Percentiles rank a stretch among this genome's conserved stretches.
These are phyloP conservation scores for Aspergillus novofumigatus DNA, from an alignment of 2,329 filamentous ascomycete genomes.

Conservation along the genomic window DNA sequence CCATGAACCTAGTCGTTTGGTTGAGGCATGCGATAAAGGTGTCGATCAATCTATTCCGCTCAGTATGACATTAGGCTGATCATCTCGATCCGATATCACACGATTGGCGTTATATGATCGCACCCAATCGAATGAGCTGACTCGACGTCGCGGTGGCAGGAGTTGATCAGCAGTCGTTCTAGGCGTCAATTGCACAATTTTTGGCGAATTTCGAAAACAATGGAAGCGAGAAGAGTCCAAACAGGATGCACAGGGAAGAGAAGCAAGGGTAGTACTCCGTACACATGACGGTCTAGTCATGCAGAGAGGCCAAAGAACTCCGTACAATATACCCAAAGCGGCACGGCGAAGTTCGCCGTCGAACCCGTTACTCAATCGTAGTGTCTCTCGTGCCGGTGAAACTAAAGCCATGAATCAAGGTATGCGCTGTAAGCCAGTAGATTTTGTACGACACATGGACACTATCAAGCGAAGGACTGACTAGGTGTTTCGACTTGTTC, in stretches of 20 bases:
- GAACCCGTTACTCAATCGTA: neutral
- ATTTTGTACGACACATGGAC: neutral
- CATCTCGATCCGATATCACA: neutral
- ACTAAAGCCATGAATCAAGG: neutral
- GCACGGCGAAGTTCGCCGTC: neutral
- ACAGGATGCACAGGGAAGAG: neutral
- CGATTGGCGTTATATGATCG: neutral
- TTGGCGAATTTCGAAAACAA: no score
- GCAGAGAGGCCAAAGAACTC: neutral
- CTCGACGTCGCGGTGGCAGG: neutral
- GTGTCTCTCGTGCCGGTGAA: neutral
- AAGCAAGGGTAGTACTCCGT: neutral
- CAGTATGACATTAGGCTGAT: neutral
- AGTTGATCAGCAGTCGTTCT: no score
- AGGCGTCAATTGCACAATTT: neutral
- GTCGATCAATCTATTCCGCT: neutral
- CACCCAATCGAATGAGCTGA: neutral
- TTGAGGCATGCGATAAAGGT: neutral
- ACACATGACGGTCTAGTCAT: neutral
- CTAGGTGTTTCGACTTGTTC: neutral
- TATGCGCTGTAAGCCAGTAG: neutral
- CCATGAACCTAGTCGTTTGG: neutral
- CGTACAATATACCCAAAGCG: neutral
- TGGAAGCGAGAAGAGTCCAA: neutral
- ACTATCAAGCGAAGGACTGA: neutral